Evolutionary conservation across 192 early-diverging fungal genomes (phyloP).

Genomic region (Linnemannia hyalina): DNA sequence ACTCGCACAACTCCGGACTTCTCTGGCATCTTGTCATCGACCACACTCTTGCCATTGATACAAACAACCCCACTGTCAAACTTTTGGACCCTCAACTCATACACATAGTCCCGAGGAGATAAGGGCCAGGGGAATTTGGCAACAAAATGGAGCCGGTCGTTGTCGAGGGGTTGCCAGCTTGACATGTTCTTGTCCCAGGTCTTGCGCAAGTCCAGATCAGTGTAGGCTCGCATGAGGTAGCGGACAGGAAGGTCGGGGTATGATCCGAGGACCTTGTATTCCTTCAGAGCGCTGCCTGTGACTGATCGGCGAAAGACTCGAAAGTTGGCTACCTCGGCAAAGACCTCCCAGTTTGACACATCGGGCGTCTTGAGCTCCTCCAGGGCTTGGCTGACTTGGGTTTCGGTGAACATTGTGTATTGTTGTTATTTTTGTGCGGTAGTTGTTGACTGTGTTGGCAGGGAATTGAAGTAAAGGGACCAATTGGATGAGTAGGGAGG

Average conservation of each 20-base stretch:
- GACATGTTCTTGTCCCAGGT: slow-evolving; percentile 64
- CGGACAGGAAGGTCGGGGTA: slow-evolving; percentile 44
- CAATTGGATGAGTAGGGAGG: neutral
- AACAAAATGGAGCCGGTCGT: slow-evolving; percentile 39
- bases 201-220: slow-evolving; percentile 58
- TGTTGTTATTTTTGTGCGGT: neutral
- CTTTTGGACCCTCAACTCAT: slow-evolving; percentile 38
- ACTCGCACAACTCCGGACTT: slow-evolving; percentile 49
- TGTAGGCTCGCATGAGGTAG: slow-evolving; percentile 55
- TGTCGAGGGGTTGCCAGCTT: slow-evolving; percentile 22
- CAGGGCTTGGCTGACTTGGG: slow-evolving; percentile 16
- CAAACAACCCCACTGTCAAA: slow-evolving; percentile 13
- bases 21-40: slow-evolving; percentile 19
- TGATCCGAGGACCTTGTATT: slow-evolving; percentile 56
- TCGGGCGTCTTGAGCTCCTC: slow-evolving; percentile 18
- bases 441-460: neutral
- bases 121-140: slow-evolving; percentile 60
- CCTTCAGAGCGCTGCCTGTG: slow-evolving; percentile 44
- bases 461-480: neutral
- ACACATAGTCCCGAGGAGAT: slow-evolving; percentile 57
- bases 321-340: slow-evolving; percentile 44
- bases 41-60: slow-evolving; percentile 24
- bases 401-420: slow-evolving; percentile 20
- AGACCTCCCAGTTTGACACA: slow-evolving; percentile 39
- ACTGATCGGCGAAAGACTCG: slow-evolving; percentile 49